Conservation (phyloP, 805 yeast species). For the Candida tibetensis region DNA sequence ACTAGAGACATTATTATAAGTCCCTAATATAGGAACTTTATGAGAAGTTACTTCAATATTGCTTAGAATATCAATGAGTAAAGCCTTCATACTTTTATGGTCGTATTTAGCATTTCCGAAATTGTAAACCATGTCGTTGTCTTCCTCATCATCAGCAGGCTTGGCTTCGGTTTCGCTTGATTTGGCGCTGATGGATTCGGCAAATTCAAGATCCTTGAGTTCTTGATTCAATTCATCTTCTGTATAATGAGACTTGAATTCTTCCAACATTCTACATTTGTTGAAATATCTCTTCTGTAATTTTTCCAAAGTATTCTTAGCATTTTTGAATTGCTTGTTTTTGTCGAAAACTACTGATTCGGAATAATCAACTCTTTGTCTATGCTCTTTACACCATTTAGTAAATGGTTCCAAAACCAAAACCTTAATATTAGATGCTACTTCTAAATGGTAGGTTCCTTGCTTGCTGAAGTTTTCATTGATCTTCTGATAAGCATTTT, state of each 20-base stretch:
- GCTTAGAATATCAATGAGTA: slow-evolving; percentile 37
- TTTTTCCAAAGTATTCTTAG: slow-evolving; percentile 47
- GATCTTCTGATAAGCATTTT: slow-evolving; percentile 59
- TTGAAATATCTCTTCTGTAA: slow-evolving; percentile 70
- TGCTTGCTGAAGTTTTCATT: slow-evolving; percentile 53
- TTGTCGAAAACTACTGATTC: slow-evolving; percentile 51
- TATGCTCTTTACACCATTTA: slow-evolving; percentile 74
- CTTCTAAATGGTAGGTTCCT: slow-evolving; percentile 55
- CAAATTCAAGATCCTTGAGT: slow-evolving; percentile 20
- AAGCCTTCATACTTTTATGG: slow-evolving; percentile 28
- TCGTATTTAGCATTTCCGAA: slow-evolving; percentile 34
- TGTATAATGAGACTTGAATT: slow-evolving; percentile 47
- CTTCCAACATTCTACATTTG: slow-evolving; percentile 73
- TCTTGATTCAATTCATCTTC: slow-evolving; percentile 42
- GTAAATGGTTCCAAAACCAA: slow-evolving; percentile 69
- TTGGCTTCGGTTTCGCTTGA: slow-evolving; percentile 6
- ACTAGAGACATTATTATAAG: slow-evolving; percentile 57
- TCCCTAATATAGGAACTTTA: slow-evolving; percentile 67
- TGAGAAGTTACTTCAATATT: slow-evolving; percentile 52
- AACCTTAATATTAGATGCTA: slow-evolving; percentile 58
- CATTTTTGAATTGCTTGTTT: slow-evolving; percentile 50
- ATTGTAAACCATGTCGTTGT: slow-evolving; percentile 19
- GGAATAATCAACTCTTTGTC: slow-evolving; percentile 60
- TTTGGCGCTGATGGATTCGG: slow-evolving; percentile 6
- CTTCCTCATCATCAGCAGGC: slow-evolving; percentile 19